Base-by-base conservation (phyloP, 163 green algal species). In the Coccomyxa subellipsoidea region DNA sequence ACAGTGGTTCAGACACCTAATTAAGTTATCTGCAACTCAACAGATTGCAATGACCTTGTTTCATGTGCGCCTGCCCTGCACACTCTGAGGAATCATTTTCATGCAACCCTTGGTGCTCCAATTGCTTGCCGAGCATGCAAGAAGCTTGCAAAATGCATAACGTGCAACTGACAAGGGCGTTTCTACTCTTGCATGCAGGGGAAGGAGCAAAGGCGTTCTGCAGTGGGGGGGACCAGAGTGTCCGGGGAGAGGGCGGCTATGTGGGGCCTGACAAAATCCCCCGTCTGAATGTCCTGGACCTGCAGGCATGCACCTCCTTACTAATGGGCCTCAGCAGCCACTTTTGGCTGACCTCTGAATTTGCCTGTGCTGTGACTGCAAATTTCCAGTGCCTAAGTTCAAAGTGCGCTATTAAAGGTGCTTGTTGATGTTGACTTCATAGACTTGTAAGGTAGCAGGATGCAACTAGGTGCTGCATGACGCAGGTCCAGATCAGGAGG, bases 211-310 rank as follows among this genome's bases (percentile, higher is more conserved):
- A 93, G 40, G 96, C 96, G 0, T 99, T 99, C 88, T 99, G 96
- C 94, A 97, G 91, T 75, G 97, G 97, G 34, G 97, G 97, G 12
- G 97, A 99, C 88, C 96, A 99, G 89, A 85, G 59, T 21, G 94
- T 98, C 72, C 90, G 97, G 1, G 93, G 94, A 34, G 87, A 92
- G 32, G 95, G 94, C 36, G 97, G 97, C 7, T 99, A 99, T 84
- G 95, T 99, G 9, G 96, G 95, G 7, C 85, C 82, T n/a, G 96
- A 98, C 85, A 86, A 87, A 34, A 85, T 98, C 1, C 91, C 96
- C 0, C 90, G 96, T 4, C 91, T 99, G 25, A 99, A 98, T 81
- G 96, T 99, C 38, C 92, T 99, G 29, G 96, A 99, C 82, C 87
- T 99, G 78, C 96, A 98, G 90, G 93, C 94, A 31, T 2, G 59